Evolutionary conservation across 1,139 yeast species (phyloP).

Genomic region (Yamadazyma dendronema): DNA sequence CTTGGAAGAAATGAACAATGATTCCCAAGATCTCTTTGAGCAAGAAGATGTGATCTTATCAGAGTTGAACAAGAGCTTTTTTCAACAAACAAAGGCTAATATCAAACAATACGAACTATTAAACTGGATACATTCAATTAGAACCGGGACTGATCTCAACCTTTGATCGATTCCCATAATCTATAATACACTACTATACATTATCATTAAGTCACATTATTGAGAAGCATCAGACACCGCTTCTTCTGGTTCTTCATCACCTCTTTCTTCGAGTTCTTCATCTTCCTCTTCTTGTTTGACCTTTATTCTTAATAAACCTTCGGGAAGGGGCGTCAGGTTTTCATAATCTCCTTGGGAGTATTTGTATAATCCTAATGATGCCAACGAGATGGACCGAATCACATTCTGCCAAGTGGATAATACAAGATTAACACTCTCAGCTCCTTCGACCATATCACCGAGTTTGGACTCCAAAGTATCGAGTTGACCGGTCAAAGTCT

Average conservation of each 20-base stretch:
- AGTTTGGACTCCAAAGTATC: conserved; percentile 49
- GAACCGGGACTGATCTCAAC: conserved; percentile 8
- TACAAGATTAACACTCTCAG: conserved; percentile 54
- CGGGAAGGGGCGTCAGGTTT: conserved; percentile 33
- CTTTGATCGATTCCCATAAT: conserved; percentile 2
- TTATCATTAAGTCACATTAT: neutral
- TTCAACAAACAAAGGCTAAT: conserved; percentile 14
- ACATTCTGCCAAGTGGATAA: conserved; percentile 73
- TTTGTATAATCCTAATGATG: conserved; percentile 57
- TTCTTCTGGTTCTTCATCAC: too few relatives aligned
- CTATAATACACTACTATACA: neutral
- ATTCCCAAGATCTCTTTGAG: conserved; percentile 11
- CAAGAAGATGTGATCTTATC: conserved; percentile 11
- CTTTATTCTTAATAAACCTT: conserved; percentile 66
- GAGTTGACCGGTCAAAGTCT: conserved; percentile 45
- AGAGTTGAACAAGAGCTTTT: conserved; percentile 16
- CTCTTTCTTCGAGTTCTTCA: conserved; percentile 1
- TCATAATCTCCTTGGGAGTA: conserved; percentile 49
- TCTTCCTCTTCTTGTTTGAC: conserved; percentile 33
- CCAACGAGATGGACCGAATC: conserved; percentile 62
- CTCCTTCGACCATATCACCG: conserved; percentile 53
- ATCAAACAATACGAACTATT: conserved; percentile 21
- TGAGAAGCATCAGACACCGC: too few relatives aligned
- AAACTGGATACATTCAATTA: conserved; percentile 29
- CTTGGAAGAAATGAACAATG: conserved; percentile 13